Evolutionary conservation across 441 rosid species (phyloP), one percentile per base, ranked within the genome.

Genomic region (Eutrema salsugineum): DNA sequence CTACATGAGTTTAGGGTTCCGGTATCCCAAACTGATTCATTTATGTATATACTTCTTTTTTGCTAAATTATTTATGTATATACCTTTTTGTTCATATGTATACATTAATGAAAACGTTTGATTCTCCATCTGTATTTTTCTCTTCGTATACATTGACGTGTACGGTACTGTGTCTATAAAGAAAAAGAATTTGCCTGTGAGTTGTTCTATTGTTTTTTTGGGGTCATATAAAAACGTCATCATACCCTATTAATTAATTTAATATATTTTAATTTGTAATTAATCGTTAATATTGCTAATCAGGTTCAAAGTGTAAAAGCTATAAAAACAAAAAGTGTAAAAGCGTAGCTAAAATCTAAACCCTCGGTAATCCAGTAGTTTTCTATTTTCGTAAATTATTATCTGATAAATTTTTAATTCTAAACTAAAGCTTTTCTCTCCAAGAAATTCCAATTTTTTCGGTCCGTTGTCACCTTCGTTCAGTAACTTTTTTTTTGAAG

Each of bases 1-100:
- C 49, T 48, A 48, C 73, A 60, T 63, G 73, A 59, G 63, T 68
- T 68, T 68, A 74, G 78, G 73, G 73, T 51, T 75, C 60, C 56
- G 64, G 70, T 75, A 67, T 75, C 47, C 24, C 28, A 68, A 43
- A 61, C 62, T 75, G 55, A 59, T 74, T 36, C 22, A 40, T 48
- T 40, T 50, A 11, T 38, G 8, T 38, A 6, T 22, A 24, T 36
- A 38, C 3, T 5, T n/a, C n/a, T n/a, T n/a, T n/a, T n/a, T n/a
- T n/a, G n/a, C n/a, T n/a, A n/a, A n/a, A n/a, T n/a, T n/a, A n/a
- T n/a, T n/a, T n/a, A n/a, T n/a, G n/a, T 39, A 24, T 16, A 39
- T 35, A 27, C 15, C 28, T 5, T 55, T 53, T n/a, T 28, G 19
- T 50, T 15, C 10, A 30, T 32, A 54, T 32, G 32, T 39, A 14